These are phyloP conservation scores for Apiospora aurea DNA, from an alignment of 2,329 filamentous ascomycete species.

Conservation along the genomic window DNA sequence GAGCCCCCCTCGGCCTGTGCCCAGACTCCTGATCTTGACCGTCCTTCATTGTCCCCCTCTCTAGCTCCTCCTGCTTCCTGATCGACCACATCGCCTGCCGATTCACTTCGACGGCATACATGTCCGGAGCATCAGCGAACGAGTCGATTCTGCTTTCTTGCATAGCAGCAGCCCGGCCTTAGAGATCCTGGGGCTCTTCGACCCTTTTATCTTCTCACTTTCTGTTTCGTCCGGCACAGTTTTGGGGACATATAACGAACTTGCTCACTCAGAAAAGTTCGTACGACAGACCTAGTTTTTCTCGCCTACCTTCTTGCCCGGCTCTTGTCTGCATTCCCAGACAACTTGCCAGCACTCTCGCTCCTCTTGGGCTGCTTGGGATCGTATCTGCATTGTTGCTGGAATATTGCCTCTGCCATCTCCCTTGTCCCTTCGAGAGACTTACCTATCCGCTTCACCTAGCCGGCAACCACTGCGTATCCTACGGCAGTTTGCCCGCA, in stretches of 20 bases:
- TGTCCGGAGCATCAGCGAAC: constrained; percentile 19
- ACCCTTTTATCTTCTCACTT: not conserved
- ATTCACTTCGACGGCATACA: constrained; percentile 19
- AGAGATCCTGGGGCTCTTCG: not conserved
- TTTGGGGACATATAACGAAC: not conserved
- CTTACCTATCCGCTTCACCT: constrained; percentile 25
- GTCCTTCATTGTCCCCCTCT: not conserved
- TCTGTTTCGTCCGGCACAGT: not conserved
- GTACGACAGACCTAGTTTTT: not conserved
- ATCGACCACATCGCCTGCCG: constrained; percentile 9
- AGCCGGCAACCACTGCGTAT: not conserved
- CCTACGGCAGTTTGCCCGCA: not conserved
- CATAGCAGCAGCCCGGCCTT: constrained; percentile 14
- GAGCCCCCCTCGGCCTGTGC: constrained; percentile 7
- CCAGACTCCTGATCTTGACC: not conserved
- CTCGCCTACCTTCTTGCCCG: not conserved
- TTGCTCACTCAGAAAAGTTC: not conserved
- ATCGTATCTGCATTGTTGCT: constrained; percentile 44
- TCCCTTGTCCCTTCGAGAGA: constrained; percentile 24
- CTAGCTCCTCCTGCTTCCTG: constrained; percentile 7
- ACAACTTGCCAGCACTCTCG: not conserved
- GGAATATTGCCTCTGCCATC: constrained; percentile 49
- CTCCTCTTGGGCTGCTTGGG: constrained; percentile 4
- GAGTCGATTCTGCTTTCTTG: constrained; percentile 20
- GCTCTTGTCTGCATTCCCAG: not conserved